A percentile compares a stretch with the other conserved stretches of the same genome.
Evolutionary conservation across 2,329 filamentous ascomycete species (phyloP).

Genomic region (Neonectria magnoliae): DNA sequence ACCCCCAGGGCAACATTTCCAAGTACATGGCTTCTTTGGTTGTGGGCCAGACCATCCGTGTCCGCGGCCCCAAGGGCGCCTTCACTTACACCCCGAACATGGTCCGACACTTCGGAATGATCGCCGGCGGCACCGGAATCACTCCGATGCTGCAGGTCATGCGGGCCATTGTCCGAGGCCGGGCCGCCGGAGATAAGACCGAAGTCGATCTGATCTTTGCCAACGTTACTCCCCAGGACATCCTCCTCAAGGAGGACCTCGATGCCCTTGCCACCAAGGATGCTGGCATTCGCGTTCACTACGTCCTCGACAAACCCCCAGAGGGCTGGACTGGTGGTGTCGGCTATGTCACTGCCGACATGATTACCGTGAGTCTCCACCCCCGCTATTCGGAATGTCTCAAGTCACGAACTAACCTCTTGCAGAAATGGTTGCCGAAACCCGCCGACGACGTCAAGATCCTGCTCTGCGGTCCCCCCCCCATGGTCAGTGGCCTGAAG

Average conservation of each 20-base stretch:
- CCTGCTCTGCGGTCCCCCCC: conserved; percentile 92
- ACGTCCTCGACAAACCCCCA: conserved; percentile 95
- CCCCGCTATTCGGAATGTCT: not conserved
- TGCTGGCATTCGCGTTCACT: conserved; percentile 85
- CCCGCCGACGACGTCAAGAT: conserved; percentile 91
- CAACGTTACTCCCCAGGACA: conserved; percentile 93
- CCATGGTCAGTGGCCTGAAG: conserved; percentile 97
- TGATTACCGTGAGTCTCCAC: conserved; percentile 78
- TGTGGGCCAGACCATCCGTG: conserved; percentile 87
- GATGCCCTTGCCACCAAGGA: conserved; percentile 83
- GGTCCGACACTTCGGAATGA: conserved; percentile 96
- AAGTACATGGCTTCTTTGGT: conserved; percentile 86
- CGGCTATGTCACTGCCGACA: conserved; percentile 93
- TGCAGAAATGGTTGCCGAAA: conserved; percentile 80
- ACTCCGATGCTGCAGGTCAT: conserved; percentile 98
- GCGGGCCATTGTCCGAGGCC: conserved; percentile 86
- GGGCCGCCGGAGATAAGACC: conserved; percentile 82
- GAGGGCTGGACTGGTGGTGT: conserved; percentile 91
- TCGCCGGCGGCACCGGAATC: conserved; percentile 96
- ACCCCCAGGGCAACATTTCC: conserved; percentile 97
- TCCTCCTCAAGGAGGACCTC: conserved; percentile 91
- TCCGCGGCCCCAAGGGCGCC: conserved; percentile 94
- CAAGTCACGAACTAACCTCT: conserved; percentile 32
- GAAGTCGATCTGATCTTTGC: conserved; percentile 96
- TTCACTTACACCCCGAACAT: conserved; percentile 98